Conservation (phyloP, 352 stramenopile genomes). For the Globisporangium acanthophoron region DNA sequence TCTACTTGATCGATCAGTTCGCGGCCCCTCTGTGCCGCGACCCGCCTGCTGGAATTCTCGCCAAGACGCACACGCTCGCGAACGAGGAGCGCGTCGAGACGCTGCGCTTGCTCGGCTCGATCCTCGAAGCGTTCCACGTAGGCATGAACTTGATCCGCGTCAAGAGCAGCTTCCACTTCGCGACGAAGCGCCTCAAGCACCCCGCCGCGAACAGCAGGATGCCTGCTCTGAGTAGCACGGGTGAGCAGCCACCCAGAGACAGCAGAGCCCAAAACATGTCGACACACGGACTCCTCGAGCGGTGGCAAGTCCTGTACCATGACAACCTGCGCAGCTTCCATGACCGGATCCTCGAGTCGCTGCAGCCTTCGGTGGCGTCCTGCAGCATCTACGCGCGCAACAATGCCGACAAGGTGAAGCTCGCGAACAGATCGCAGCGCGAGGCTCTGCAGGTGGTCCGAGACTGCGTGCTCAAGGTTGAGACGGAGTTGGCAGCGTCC, state of each 20-base stretch:
- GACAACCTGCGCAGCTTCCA: conserved; percentile 19
- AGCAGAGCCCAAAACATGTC: not conserved
- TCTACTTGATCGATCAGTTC: conserved; percentile 16
- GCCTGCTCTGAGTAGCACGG: no score
- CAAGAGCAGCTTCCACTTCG: conserved; percentile 21
- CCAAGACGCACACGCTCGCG: not conserved
- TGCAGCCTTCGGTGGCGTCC: not conserved
- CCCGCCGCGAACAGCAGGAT: not conserved
- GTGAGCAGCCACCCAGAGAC: not conserved
- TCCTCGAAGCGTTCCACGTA: conserved; percentile 20
- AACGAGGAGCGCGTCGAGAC: conserved; percentile 19
- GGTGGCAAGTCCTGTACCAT: conserved; percentile 29
- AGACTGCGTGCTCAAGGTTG: not conserved
- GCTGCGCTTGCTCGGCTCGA: conserved; percentile 14
- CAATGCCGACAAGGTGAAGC: conserved; percentile 8
- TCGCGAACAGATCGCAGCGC: conserved; percentile 5
- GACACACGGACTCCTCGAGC: conserved; percentile 13
- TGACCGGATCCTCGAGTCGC: conserved; percentile 3
- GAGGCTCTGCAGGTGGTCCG: conserved; percentile 1
- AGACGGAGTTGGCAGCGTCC: not conserved
- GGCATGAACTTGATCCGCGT: conserved; percentile 21
- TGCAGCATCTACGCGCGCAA: conserved; percentile 12
- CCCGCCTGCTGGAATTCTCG: conserved; percentile 2
- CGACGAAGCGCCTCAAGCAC: conserved; percentile 5
- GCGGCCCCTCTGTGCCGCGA: conserved; percentile 13